A percentile compares a stretch with the other conserved stretches of the same genome.
Conservation (phyloP, 2,329 filamentous ascomycete species). For the Fusarium kyushuense region DNA sequence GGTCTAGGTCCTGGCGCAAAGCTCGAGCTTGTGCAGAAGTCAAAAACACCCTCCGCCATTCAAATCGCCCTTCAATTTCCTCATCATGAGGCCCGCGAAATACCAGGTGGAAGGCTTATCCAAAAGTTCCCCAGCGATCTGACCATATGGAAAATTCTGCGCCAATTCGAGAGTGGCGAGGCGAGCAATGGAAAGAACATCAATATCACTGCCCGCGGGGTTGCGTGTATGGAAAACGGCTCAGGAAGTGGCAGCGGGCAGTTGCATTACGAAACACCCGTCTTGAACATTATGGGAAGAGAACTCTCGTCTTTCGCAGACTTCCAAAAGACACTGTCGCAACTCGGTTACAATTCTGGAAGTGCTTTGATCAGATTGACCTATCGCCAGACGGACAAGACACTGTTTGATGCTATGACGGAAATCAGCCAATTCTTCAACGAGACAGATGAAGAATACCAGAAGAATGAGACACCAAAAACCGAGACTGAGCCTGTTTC, state of each 20-base stretch:
- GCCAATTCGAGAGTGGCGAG: constrained; percentile 86
- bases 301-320: constrained; percentile 82
- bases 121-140: constrained; percentile 91
- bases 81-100: constrained; percentile 72
- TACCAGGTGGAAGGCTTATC: constrained; percentile 75
- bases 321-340: constrained; percentile 87
- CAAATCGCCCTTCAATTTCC: constrained; percentile 91
- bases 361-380: constrained; percentile 81
- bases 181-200: constrained; percentile 70
- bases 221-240: constrained; percentile 71
- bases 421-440: constrained; percentile 83
- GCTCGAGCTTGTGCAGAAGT: constrained; percentile 89
- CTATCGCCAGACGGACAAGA: constrained; percentile 81
- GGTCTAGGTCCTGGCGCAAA: constrained; percentile 88
- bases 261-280: constrained; percentile 88
- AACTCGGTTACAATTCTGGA: constrained; percentile 88
- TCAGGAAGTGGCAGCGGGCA: constrained; percentile 73
- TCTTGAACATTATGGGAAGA: constrained; percentile 84
- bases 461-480: constrained; percentile 18
- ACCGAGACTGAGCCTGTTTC: constrained; percentile 16
- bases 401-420: constrained; percentile 85
- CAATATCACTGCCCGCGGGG: constrained; percentile 86
- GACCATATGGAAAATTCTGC: constrained; percentile 88
- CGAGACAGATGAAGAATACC: constrained; percentile 54
- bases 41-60: constrained; percentile 85